Base-by-base conservation (phyloP, 1,139 yeast genomes). In the Taiozyma onychis region DNA sequence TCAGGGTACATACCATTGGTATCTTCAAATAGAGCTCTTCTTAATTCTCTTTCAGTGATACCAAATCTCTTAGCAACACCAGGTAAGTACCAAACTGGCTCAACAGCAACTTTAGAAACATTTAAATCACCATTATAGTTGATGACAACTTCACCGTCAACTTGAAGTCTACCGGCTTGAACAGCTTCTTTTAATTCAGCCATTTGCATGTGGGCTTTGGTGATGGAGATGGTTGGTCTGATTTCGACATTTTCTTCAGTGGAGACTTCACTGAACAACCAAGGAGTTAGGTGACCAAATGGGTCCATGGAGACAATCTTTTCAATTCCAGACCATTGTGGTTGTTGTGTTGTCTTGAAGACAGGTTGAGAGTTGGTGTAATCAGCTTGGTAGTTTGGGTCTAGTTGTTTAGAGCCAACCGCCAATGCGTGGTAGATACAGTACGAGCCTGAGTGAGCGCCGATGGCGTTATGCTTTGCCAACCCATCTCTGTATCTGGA, bases 1-100 rank as follows among this genome's bases (percentile, higher is more conserved):
- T 80, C 85, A 6, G 85, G 85, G 61, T 80, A 80, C 74, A 80
- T 78, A 44, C 85, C 85, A 57, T 82, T 82, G 45, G 85, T 80
- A 59, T 80, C 85, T 60, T 80, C 81, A 60, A 80, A 80, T 55
- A 81, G 67, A 4, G 82, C 78, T 48, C 78, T 73, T 60, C 86
- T 73, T 47, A 81, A 69, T 44, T 76, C 76, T n/a, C 65, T 66
- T 59, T 81, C 86, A 41, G 76, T 69, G 54, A 81, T 75, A 30
- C 77, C 77, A 60, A 81, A 76, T 56, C 83, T 75, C 62, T 77
- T 71, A 32, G 85, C 86, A 50, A 81, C 82, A 24, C 83, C 84
- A 3, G 86, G 86, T 51, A 81, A 67, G 58, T 78, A 75, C 85
- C 86, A 81, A 39, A 81, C 85, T 13, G 85, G 85, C 58, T 81